Conservation (phyloP, 2,329 filamentous ascomycete species). For the Fusarium kyushuense region DNA sequence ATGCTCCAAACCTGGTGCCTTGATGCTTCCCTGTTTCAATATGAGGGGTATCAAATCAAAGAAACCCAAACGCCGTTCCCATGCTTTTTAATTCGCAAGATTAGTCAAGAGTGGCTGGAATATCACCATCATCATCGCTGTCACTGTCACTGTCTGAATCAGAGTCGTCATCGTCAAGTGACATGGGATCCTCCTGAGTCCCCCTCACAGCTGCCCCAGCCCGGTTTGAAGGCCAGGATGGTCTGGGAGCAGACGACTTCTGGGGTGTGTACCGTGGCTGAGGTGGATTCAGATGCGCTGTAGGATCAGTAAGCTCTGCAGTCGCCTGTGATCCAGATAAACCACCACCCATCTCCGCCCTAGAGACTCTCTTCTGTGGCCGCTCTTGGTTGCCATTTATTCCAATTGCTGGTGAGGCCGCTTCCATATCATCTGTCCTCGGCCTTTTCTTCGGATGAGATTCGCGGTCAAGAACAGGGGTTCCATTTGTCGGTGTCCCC, state of each 20-base stretch:
- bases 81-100: conserved; percentile 7
- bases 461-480: conserved; percentile 16
- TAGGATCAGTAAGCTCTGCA: conserved; percentile 55
- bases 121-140: conserved; percentile 37
- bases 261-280: conserved; percentile 36
- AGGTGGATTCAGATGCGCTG: conserved; percentile 41
- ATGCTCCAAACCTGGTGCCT: neutral
- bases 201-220: conserved; percentile 14
- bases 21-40: conserved; percentile 3
- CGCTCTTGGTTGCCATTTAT: conserved; percentile 21
- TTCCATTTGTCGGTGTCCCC: conserved; percentile 16
- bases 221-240: conserved; percentile 4
- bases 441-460: conserved; percentile 43
- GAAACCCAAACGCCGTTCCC: conserved; percentile 30
- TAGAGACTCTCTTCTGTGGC: conserved; percentile 46
- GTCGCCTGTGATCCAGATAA: conserved; percentile 53
- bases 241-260: neutral
- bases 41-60: conserved; percentile 27
- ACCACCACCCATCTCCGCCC: conserved; percentile 54
- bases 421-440: conserved; percentile 29
- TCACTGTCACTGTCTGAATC: conserved; percentile 42
- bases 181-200: conserved; percentile 47
- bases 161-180: conserved; percentile 42
- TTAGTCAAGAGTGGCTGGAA: conserved; percentile 44
- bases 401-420: neutral